Conservation (phyloP, 495 filamentous ascomycete species). For the Penicillium diatomitis region DNA sequence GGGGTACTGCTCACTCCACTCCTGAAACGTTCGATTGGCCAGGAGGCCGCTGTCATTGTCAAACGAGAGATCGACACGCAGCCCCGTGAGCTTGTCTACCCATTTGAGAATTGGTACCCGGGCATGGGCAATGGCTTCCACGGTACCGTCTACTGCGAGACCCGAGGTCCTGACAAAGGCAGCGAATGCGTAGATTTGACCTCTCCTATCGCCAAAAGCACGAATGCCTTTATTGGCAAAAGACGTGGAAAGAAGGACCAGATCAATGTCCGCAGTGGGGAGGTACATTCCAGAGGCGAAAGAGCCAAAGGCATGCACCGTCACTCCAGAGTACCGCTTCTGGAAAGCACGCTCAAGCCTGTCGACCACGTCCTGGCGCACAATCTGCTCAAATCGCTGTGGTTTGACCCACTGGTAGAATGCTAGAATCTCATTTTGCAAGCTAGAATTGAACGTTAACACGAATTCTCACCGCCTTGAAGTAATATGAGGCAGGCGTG, state of each 20-base stretch:
- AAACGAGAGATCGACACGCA: conserved; percentile 87
- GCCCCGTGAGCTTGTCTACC: conserved; percentile 57
- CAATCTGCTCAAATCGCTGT: conserved; percentile 59
- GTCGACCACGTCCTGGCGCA: conserved; percentile 63
- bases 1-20: conserved; percentile 71
- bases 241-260: conserved; percentile 68
- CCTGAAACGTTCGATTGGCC: conserved; percentile 67
- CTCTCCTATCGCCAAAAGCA: conserved; percentile 35
- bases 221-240: conserved; percentile 39
- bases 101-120: conserved; percentile 94
- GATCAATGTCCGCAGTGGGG: conserved; percentile 86
- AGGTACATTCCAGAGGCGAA: conserved; percentile 86
- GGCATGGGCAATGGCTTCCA: conserved; percentile 60
- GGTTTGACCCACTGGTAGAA: conserved; percentile 81
- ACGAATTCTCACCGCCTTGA: not conserved
- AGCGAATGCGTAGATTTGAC: conserved; percentile 43
- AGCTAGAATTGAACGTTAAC: conserved; percentile 22
- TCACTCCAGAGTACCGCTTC: conserved; percentile 40
- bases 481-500: not conserved
- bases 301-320: conserved; percentile 74
- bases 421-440: conserved; percentile 81
- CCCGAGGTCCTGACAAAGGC: conserved; percentile 37
- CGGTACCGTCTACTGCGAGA: conserved; percentile 40
- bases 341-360: conserved; percentile 48
- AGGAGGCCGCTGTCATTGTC: conserved; percentile 76